Evolutionary conservation across 805 yeast genomes (phyloP).

Genomic region (Kluyveromyces siamensis): DNA sequence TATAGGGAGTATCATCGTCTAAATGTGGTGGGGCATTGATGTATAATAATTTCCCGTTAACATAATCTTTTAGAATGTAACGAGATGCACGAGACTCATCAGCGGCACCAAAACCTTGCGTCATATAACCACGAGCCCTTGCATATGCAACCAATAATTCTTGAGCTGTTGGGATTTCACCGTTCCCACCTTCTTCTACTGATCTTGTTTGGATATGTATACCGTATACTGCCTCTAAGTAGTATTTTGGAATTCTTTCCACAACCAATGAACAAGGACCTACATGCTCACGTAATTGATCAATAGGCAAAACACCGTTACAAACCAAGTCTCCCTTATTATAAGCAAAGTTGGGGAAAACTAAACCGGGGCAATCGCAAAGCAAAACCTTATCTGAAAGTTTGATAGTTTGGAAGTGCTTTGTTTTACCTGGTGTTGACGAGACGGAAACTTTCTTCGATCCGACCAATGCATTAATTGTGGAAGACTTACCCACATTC

Average conservation of each 20-base stretch:
- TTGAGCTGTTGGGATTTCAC: constrained; percentile 71
- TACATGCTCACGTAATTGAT: constrained; percentile 85
- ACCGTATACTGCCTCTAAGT: constrained; percentile 87
- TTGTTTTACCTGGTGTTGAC: constrained; percentile 97
- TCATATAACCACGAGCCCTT: constrained; percentile 93
- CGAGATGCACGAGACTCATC: constrained; percentile 94
- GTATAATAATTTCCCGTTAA: constrained; percentile 78
- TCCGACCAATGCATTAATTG: constrained; percentile 93
- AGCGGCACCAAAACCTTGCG: constrained; percentile 94
- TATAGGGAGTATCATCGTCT: constrained; percentile 44
- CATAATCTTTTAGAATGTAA: constrained; percentile 87
- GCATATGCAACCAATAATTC: constrained; percentile 90
- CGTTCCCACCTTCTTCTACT: constrained; percentile 80
- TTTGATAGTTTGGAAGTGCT: constrained; percentile 94
- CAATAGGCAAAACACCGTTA: constrained; percentile 97
- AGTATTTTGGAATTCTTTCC: constrained; percentile 81
- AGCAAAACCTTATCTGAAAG: constrained; percentile 73
- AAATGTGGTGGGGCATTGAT: constrained; percentile 81
- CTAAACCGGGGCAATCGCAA: constrained; percentile 99
- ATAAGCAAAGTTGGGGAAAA: constrained; percentile 94
- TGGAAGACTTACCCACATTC: constrained; percentile 94
- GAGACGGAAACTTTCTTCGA: constrained; percentile 97
- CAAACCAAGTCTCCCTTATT: constrained; percentile 95
- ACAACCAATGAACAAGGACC: constrained; percentile 84
- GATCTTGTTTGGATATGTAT: constrained; percentile 73